Evolutionary conservation across 2,329 filamentous ascomycete genomes (phyloP).

Genomic region (Alternaria arbusti): DNA sequence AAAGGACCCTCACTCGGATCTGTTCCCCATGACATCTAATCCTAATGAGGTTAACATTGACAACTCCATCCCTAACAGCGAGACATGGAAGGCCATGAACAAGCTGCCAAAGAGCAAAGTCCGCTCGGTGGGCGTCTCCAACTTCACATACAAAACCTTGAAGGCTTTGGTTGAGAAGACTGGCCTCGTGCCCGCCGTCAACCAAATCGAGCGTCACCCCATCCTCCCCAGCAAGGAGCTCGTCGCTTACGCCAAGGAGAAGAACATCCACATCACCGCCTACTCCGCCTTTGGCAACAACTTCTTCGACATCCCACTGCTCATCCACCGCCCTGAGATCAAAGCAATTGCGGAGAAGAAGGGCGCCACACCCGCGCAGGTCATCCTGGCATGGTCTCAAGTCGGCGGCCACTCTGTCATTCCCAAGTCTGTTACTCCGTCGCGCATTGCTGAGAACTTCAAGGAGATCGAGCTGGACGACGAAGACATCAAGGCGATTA

Average conservation of each 20-base stretch:
- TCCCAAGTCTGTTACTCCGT: conserved; percentile 39
- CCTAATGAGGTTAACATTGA: conserved; percentile 58
- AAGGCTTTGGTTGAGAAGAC: conserved; percentile 62
- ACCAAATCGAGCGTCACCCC: conserved; percentile 43
- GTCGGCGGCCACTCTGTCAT: conserved; percentile 57
- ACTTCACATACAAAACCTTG: conserved; percentile 47
- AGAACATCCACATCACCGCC: conserved; percentile 43
- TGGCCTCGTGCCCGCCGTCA: conserved; percentile 34
- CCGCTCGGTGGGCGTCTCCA: conserved; percentile 40
- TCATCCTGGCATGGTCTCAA: conserved; percentile 85
- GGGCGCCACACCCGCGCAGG: conserved; percentile 73
- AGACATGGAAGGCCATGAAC: conserved; percentile 50
- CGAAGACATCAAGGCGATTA: conserved; percentile 35
- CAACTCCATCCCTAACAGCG: conserved; percentile 35
- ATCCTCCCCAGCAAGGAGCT: conserved; percentile 38
- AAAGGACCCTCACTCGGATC: conserved; percentile 46
- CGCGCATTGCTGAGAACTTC: conserved; percentile 40
- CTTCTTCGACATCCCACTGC: conserved; percentile 61
- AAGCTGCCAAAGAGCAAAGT: conserved; percentile 48
- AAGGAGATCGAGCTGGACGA: conserved; percentile 35
- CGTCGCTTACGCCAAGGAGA: conserved; percentile 36
- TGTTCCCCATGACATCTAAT: conserved; percentile 53
- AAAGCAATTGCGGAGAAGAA: conserved; percentile 69
- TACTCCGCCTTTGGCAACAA: conserved; percentile 53
- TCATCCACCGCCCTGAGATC: conserved; percentile 72